These are phyloP conservation scores for Epichloe typhina DNA, from an alignment of 2,329 filamentous ascomycete genomes.

Conservation along the genomic window DNA sequence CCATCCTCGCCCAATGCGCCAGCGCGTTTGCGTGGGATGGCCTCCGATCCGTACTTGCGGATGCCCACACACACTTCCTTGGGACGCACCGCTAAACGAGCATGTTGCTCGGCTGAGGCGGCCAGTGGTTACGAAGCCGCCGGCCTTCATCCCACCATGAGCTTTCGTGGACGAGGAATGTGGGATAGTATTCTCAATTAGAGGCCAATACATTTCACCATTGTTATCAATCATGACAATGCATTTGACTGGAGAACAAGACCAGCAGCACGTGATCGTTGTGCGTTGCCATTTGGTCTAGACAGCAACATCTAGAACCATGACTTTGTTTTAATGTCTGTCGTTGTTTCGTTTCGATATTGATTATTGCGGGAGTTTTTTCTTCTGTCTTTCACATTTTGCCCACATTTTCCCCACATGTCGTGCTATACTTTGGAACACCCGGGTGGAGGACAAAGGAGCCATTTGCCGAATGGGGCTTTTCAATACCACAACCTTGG, in stretches of 20 bases:
- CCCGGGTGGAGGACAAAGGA: conserved; percentile 15
- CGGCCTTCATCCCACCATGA: conserved; percentile 34
- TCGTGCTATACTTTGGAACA: conserved; percentile 11
- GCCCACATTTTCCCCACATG: conserved; percentile 10
- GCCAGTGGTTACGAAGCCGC: conserved; percentile 33
- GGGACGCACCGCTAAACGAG: conserved; percentile 45
- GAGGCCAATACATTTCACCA: conserved; percentile 1
- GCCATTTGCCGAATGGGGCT: conserved; percentile 15
- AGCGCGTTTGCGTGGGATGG: conserved; percentile 20
- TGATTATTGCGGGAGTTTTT: neutral
- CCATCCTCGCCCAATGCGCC: conserved; percentile 24
- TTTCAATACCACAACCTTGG: conserved; percentile 16
- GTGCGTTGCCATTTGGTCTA: neutral
- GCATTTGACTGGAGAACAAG: neutral
- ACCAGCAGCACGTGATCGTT: neutral
- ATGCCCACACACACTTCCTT: conserved; percentile 27
- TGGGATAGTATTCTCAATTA: conserved; percentile 52
- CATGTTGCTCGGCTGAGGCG: conserved; percentile 52
- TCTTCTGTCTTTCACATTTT: neutral
- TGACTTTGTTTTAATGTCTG: neutral
- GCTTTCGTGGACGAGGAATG: conserved; percentile 47
- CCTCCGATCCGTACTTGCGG: conserved; percentile 19
- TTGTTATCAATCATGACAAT: neutral
- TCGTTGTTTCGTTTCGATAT: neutral
- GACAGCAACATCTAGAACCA: conserved; percentile 4